Conservation (phyloP, 148 eudicot genomes). For the Cornus kousa region DNA sequence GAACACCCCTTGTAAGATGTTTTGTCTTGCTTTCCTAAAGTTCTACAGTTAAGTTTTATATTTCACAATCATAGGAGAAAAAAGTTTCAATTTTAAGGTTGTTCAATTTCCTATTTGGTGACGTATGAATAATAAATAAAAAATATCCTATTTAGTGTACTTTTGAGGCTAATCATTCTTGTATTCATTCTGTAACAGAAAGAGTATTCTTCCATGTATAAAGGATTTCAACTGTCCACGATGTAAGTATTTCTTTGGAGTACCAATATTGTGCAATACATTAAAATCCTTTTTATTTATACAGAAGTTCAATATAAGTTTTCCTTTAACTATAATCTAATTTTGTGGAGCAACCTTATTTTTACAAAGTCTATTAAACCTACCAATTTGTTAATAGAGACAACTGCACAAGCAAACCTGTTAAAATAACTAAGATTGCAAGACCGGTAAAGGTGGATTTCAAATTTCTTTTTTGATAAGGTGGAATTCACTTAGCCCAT, state of each 20-base stretch:
- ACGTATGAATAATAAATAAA: no score
- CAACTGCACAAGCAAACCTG: no score
- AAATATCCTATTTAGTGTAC: not conserved
- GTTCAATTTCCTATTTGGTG: no score
- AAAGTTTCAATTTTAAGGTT: not conserved
- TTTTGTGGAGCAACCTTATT: not conserved
- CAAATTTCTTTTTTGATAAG: no score
- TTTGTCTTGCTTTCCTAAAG: not conserved
- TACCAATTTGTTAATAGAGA: no score
- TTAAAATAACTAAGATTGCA: no score
- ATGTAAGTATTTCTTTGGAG: constrained; percentile 42
- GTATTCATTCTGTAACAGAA: constrained; percentile 31
- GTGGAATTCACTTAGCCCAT: no score
- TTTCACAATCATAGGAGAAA: not conserved
- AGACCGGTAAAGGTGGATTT: no score
- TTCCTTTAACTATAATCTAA: no score
- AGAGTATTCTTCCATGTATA: constrained; percentile 55
- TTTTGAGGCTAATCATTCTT: constrained; percentile 8
- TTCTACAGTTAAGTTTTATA: not conserved
- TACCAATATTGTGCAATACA: not conserved
- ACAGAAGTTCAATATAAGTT: not conserved
- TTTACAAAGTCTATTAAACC: not conserved
- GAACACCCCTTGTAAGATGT: constrained; percentile 5
- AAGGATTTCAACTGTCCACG: constrained; percentile 42
- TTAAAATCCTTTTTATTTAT: not conserved